Conservation (phyloP, 1,284 basidiomycete species). For the Ustilago tritici region DNA sequence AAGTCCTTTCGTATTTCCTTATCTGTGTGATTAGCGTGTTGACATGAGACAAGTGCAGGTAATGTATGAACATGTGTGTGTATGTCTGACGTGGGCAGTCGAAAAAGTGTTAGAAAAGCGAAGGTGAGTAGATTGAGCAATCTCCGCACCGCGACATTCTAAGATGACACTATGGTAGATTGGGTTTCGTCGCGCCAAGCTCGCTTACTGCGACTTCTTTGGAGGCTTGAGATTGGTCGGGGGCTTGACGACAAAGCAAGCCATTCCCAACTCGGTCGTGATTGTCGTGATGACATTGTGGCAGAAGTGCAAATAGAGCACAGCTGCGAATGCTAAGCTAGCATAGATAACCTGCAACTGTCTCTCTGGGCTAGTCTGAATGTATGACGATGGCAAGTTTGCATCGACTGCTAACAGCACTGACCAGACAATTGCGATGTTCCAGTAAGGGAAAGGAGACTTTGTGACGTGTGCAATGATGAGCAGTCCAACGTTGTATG, state of each 20-base stretch:
- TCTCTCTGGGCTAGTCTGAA: conserved; percentile 76
- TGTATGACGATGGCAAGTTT: conserved; percentile 72
- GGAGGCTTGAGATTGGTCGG: conserved; percentile 31
- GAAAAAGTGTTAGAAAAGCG: too few relatives aligned
- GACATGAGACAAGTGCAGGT: too few relatives aligned
- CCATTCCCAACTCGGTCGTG: conserved; percentile 57
- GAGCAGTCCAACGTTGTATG: conserved; percentile 83
- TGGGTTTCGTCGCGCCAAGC: too few relatives aligned
- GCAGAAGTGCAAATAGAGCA: conserved; percentile 81
- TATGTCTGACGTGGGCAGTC: too few relatives aligned
- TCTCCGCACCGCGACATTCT: too few relatives aligned
- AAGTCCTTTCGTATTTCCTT: too few relatives aligned
- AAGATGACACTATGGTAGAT: too few relatives aligned
- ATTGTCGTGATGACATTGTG: conserved; percentile 65
- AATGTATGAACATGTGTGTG: too few relatives aligned
- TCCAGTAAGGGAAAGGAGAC: conserved; percentile 85
- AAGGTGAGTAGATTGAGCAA: too few relatives aligned
- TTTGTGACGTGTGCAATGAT: conserved; percentile 93
- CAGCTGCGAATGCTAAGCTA: conserved; percentile 77
- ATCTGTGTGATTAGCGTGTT: too few relatives aligned
- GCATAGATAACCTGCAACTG: conserved; percentile 79
- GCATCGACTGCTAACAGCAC: conserved; percentile 82
- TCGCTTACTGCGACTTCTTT: conserved; percentile 12
- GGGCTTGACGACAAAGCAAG: conserved; percentile 53
- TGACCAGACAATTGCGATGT: conserved; percentile 86